Conservation (phyloP, 2,329 filamentous ascomycete genomes). For the Cryphonectria naterciae region DNA sequence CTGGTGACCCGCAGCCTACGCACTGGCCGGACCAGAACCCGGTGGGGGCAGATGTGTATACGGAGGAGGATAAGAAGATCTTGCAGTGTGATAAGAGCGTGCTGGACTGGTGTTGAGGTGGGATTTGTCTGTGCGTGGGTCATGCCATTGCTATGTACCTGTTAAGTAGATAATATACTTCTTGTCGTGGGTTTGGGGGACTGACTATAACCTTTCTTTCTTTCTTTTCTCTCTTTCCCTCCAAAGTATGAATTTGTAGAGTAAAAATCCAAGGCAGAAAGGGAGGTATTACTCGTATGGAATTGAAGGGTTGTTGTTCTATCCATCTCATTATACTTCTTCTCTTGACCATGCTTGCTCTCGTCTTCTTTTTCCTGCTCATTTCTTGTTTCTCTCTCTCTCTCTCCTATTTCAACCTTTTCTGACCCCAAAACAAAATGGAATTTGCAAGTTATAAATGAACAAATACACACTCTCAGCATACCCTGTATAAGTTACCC, state of each 20-base stretch:
- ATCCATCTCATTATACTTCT: too few species aligned
- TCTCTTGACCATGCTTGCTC: too few species aligned
- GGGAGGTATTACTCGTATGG: too few species aligned
- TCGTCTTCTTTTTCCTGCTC: too few species aligned
- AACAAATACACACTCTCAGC: neutral
- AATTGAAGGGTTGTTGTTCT: too few species aligned
- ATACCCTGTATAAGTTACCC: slow-evolving; percentile 5
- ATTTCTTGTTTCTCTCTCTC: neutral
- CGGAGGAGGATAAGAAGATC: slow-evolving; percentile 13
- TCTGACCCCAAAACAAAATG: neutral
- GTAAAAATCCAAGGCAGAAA: neutral
- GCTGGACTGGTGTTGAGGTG: slow-evolving; percentile 13
- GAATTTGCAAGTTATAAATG: neutral
- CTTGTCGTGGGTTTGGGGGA: too few species aligned
- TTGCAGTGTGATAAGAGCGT: slow-evolving; percentile 15
- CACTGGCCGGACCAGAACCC: slow-evolving; percentile 21
- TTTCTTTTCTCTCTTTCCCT: neutral
- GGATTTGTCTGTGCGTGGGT: too few species aligned
- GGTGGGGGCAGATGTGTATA: neutral
- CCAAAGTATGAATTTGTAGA: neutral
- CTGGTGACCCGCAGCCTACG: slow-evolving; percentile 18
- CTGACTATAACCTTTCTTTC: too few species aligned
- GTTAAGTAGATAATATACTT: neutral
- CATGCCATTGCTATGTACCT: too few species aligned
- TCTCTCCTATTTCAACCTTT: neutral